These are phyloP conservation scores for Cronartium quercuum DNA, from an alignment of 1,284 basidiomycete genomes.

Conservation along the genomic window DNA sequence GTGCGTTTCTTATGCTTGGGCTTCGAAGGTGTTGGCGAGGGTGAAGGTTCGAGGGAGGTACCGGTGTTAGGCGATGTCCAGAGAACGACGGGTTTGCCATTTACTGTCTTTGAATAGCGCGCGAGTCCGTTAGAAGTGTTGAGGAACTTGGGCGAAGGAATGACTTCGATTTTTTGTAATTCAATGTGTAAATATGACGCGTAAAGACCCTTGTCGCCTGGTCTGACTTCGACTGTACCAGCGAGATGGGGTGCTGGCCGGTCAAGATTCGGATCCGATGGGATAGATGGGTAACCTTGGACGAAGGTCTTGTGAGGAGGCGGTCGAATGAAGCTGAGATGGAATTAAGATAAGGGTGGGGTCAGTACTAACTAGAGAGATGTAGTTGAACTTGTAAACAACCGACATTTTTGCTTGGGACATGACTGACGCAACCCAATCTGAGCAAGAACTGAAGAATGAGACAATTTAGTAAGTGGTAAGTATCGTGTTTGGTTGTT, in stretches of 20 bases:
- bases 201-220: background rate
- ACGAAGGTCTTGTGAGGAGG: conserved; percentile 18
- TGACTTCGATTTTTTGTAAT: conserved; percentile 2
- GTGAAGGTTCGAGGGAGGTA: background rate
- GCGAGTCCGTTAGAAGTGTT: background rate
- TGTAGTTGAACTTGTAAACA: background rate
- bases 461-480: too few species aligned
- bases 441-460: too few species aligned
- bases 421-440: too few species aligned
- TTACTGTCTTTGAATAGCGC: background rate
- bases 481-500: too few species aligned
- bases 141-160: background rate
- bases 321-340: conserved; percentile 3
- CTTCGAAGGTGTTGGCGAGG: background rate
- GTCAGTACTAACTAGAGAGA: background rate
- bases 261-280: background rate
- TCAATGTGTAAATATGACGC: conserved; percentile 21
- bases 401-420: background rate
- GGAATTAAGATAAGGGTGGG: background rate
- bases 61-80: background rate
- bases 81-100: background rate
- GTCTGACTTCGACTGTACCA: conserved; percentile 9
- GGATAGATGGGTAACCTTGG: conserved; percentile 22
- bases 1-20: background rate
- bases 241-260: background rate